These are phyloP conservation scores for Bipolaris gigantea DNA, from an alignment of 2,329 filamentous ascomycete species.

Conservation along the genomic window DNA sequence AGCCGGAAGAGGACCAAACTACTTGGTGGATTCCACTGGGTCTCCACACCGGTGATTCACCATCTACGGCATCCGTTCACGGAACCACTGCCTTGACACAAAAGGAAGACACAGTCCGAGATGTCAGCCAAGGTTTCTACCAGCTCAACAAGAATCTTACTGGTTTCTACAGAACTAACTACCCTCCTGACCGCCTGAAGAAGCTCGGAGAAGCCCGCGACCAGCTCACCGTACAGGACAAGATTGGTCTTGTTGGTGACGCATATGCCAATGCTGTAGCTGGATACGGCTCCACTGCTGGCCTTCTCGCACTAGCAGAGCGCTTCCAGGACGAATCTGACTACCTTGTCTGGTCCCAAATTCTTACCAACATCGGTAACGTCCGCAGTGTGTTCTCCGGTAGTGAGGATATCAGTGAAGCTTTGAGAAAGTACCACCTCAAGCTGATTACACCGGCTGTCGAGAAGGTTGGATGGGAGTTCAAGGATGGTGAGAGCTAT, in stretches of 20 bases:
- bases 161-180: constrained; percentile 91
- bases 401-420: constrained; percentile 70
- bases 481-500: constrained; percentile 75
- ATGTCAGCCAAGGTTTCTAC: constrained; percentile 80
- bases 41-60: constrained; percentile 69
- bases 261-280: constrained; percentile 86
- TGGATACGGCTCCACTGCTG: constrained; percentile 79
- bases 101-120: constrained; percentile 75
- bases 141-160: constrained; percentile 89
- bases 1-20: constrained; percentile 86
- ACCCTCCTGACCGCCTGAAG: constrained; percentile 78
- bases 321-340: constrained; percentile 81
- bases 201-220: constrained; percentile 78
- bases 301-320: constrained; percentile 79
- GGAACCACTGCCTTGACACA: constrained; percentile 69
- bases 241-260: constrained; percentile 89
- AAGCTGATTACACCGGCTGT: constrained; percentile 75
- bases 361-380: constrained; percentile 73
- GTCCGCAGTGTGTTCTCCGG: constrained; percentile 85
- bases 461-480: constrained; percentile 83
- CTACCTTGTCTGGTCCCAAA: constrained; percentile 86
- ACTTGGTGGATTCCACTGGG: constrained; percentile 95
- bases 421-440: constrained; percentile 76
- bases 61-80: constrained; percentile 60
- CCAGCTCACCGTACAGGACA: constrained; percentile 80